phyloP scores from a whole-genome alignment of 1,284 basidiomycete genomes.

The Malassezia globosa region DNA sequence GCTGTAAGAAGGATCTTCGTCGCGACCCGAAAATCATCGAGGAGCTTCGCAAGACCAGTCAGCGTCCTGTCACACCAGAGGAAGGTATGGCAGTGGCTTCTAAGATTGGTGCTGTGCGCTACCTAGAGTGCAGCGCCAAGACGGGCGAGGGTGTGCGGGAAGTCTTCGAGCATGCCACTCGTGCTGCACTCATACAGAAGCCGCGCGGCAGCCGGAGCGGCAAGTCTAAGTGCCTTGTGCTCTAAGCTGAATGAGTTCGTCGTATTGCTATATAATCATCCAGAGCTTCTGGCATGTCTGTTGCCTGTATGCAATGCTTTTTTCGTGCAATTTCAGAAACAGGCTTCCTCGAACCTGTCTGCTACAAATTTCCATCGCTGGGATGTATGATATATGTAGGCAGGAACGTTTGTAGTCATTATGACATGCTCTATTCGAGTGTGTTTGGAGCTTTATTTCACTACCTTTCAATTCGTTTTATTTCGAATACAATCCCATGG shows the following conservation, averaged over 20 bases:
- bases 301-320: background rate
- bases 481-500: background rate
- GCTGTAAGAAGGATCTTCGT: constrained; percentile 61
- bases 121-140: constrained; percentile 82
- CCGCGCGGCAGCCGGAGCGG: constrained; percentile 46
- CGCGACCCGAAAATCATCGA: constrained; percentile 47
- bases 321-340: background rate
- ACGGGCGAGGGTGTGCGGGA: constrained; percentile 78
- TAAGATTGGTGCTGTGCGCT: constrained; percentile 77
- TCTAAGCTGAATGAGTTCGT: constrained; percentile 50
- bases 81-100: constrained; percentile 68
- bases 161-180: constrained; percentile 79
- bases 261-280: background rate
- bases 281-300: background rate
- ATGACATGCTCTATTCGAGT: background rate
- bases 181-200: constrained; percentile 59
- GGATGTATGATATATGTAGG: background rate
- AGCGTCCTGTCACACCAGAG: constrained; percentile 44
- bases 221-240: constrained; percentile 53
- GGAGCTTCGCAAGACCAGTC: constrained; percentile 46
- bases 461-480: no score
- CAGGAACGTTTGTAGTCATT: background rate
- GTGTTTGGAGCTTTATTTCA: background rate
- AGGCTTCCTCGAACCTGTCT: background rate
- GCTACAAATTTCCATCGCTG: background rate